Conservation (phyloP, 768 basidiomycete species). For the Xerocomellus dryophilus region DNA sequence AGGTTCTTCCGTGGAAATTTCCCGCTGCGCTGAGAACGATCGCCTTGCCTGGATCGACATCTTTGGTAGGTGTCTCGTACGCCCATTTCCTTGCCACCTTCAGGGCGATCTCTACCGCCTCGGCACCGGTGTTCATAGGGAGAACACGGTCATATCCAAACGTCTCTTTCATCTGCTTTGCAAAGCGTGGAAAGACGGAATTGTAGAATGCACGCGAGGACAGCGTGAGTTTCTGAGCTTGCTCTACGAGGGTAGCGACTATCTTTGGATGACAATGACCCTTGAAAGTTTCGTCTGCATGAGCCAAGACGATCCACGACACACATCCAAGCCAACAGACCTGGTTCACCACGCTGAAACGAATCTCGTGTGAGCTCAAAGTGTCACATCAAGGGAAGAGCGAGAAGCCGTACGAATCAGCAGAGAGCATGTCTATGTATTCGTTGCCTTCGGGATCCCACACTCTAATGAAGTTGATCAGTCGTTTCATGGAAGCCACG, state of each 20-base stretch:
- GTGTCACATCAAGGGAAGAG: background rate
- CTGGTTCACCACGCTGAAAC: slow-evolving; percentile 79
- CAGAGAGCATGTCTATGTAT: slow-evolving; percentile 97
- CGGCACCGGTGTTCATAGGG: slow-evolving; percentile 99
- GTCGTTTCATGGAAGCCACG: background rate
- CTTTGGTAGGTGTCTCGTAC: slow-evolving; percentile 64
- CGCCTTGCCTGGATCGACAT: slow-evolving; percentile 55
- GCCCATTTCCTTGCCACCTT: slow-evolving; percentile 98
- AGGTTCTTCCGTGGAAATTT: slow-evolving; percentile 95
- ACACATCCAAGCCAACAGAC: slow-evolving; percentile 32
- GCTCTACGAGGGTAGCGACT: slow-evolving; percentile 73
- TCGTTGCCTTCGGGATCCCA: slow-evolving; percentile 95
- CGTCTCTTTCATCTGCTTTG: slow-evolving; percentile 74
- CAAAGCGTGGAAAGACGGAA: slow-evolving; percentile 85
- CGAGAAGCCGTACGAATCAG: slow-evolving; percentile 75
- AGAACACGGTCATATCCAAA: slow-evolving; percentile 95
- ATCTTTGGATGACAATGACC: slow-evolving; percentile 93
- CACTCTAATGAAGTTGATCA: slow-evolving; percentile 44
- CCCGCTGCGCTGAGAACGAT: slow-evolving; percentile 82
- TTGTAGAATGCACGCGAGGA: slow-evolving; percentile 98
- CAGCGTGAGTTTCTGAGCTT: slow-evolving; percentile 87
- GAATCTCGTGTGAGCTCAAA: slow-evolving; percentile 3
- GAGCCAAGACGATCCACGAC: slow-evolving; percentile 10
- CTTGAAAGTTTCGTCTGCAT: slow-evolving; percentile 32
- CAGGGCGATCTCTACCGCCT: slow-evolving; percentile 96